A percentile compares a stretch with the other conserved stretches of the same genome.
These are phyloP conservation scores for Erysimum cheiri DNA, from an alignment of 441 rosid genomes.

Conservation along the genomic window DNA sequence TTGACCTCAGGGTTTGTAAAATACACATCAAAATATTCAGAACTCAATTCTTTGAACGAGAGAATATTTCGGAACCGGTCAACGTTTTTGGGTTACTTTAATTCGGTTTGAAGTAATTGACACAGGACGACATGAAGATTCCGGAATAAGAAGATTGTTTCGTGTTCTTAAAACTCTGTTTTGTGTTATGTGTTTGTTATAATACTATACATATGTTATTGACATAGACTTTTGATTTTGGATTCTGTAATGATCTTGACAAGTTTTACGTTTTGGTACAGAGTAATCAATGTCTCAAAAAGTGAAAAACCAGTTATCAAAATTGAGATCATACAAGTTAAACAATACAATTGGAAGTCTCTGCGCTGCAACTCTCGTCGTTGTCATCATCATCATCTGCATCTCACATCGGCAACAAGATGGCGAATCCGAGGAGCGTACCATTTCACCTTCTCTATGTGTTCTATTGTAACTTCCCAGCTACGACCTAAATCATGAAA, in stretches of 20 bases:
- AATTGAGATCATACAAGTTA: constrained; percentile 34
- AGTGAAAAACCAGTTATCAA: background rate
- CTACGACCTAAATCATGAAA: constrained; percentile 55
- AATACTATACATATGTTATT: constrained; percentile 1
- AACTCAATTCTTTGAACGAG: too few species aligned
- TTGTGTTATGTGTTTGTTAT: background rate
- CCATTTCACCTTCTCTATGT: constrained; percentile 92
- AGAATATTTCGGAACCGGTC: background rate
- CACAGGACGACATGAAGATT: background rate
- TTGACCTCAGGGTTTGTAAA: too few species aligned
- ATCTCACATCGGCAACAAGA: constrained; percentile 82
- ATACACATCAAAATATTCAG: background rate
- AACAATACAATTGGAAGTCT: constrained; percentile 25
- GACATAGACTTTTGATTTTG: background rate
- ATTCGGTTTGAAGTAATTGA: background rate
- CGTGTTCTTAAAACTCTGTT: background rate
- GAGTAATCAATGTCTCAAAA: background rate
- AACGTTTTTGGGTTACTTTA: background rate
- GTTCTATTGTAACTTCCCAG: constrained; percentile 79
- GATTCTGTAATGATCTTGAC: background rate
- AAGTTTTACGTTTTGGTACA: background rate
- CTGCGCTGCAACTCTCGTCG: constrained; percentile 10
- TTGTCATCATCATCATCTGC: constrained; percentile 45
- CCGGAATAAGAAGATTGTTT: constrained; percentile 17
- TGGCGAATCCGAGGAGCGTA: constrained; percentile 93